Evolutionary conservation across 1,139 yeast species (phyloP), one percentile per base, ranked within the genome.

Genomic region (Yamadazyma aaseri): DNA sequence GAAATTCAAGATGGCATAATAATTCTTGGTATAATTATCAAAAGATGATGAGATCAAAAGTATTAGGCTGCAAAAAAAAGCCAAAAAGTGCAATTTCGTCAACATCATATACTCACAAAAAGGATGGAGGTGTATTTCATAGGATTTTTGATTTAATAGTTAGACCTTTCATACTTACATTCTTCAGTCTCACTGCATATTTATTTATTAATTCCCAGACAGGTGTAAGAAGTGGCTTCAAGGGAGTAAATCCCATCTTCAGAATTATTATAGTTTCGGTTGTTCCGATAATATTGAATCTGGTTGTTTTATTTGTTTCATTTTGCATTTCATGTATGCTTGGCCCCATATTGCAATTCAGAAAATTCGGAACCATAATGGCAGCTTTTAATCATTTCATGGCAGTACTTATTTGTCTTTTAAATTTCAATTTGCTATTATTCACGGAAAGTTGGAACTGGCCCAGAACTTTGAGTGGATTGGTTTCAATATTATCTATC

Each of bases 131-230:
- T 1, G 20, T 28, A 3, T 3, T 35, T 3, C 81, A 79, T 44
- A 60, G 76, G 2, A 51, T 81, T 11, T 47, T 74, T 6, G 69
- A 81, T 1, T 83, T 81, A 45, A 56, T 82, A 3, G 37, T 75
- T 6, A 47, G 73, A 1, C 83, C 87, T 1, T 39, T 73, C 0
- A 33, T 76, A 6, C 61, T 62, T 11, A 60, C 74, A 3, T 11
- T 58, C 1, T 61, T 70, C 33, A 64, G 71, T 35, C 62, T 78
- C 20, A 51, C 76, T 21, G 89, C 94, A 0, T 86, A 77, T 49
- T 60, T 79, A 32, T 87, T 80, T 49, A 73, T 81, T 33, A 84
- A 83, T 50, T 66, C 90, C 0, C 94, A 84, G 55, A 79, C 77
- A 26, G 86, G 86, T 3, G 81, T 79, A 1, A 35, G 40, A 12